Evolutionary conservation across 2,329 filamentous ascomycete genomes (phyloP), one percentile per base, ranked within the genome.

Genomic region (Lachnellula arida): DNA sequence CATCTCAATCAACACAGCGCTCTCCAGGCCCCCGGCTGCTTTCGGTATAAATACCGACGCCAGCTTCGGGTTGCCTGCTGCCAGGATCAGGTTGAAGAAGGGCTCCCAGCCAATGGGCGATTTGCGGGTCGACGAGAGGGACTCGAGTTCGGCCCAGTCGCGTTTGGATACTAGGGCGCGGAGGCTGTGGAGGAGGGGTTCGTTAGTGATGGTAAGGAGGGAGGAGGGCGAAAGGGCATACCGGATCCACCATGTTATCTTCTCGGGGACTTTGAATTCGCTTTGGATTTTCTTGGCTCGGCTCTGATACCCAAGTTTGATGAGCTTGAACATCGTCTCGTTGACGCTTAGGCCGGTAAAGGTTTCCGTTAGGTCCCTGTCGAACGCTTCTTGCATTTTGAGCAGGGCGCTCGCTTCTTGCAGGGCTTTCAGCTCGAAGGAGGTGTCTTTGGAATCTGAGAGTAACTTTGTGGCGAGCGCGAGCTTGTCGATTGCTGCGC

Each of bases 21-120:
- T 77, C 46, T 85, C 80, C 47, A 95, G 71, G 23, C 51, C 53
- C 5, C 54, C 79, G 78, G 15, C 86, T 87, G 75, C 92, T 73
- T 97, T 97, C 2, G 90, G 85, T 51, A 97, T 85, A 72, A 97
- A 97, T 5, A 84, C 72, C 0, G 87, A 82, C 1, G 94, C 94
- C 15, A 96, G 79, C 59, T 92, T 88, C 5, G 90, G 87, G 69
- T 97, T 97, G 46, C 94, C 94, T 1, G 94, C 94, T 47, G 88
- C 86, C 0, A 97, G 77, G 28, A 89, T 85, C 66, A 95, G 87
- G 68, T 94, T 95, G 77, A 89, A 97, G 74, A 96, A 99, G 0
- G 93, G 91, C 47, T 96, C 91, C 94, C 94, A 99, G 11, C 93
- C 93, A 69, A 99, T 97, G 0, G 93, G 90, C 56, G 88, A 94